Percentiles rank a stretch among this genome's conserved stretches.
phyloP scores from a whole-genome alignment of 352 stramenopile species.

The Globisporangium cederbergense region DNA sequence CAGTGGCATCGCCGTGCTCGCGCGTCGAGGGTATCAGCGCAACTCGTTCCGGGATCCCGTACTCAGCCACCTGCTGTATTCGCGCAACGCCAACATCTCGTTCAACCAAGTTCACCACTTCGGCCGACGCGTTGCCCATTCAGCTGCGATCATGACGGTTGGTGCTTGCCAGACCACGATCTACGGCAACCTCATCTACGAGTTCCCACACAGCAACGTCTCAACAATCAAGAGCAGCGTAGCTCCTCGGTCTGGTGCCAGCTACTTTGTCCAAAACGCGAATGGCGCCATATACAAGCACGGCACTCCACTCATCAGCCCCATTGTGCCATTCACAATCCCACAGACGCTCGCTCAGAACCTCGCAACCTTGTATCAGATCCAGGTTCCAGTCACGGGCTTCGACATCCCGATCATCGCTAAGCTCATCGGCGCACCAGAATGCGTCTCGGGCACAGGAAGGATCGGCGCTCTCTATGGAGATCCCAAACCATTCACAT shows the following conservation, averaged over 20 bases:
- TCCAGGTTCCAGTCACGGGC: slow-evolving; percentile 34
- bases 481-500: slow-evolving; percentile 41
- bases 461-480: slow-evolving; percentile 50
- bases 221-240: not conserved
- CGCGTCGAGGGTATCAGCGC: slow-evolving; percentile 23
- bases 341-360: slow-evolving; percentile 25
- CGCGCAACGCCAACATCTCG: slow-evolving; percentile 46
- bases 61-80: slow-evolving; percentile 36
- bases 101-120: slow-evolving; percentile 77
- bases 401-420: slow-evolving; percentile 61
- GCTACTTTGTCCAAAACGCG: slow-evolving; percentile 46
- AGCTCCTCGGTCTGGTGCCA: slow-evolving; percentile 2
- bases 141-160: slow-evolving; percentile 50
- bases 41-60: slow-evolving; percentile 41
- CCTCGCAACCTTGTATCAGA: slow-evolving; percentile 35
- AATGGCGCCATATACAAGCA: slow-evolving; percentile 30
- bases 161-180: slow-evolving; percentile 47
- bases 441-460: slow-evolving; percentile 52
- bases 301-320: slow-evolving; percentile 28
- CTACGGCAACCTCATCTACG: slow-evolving; percentile 56
- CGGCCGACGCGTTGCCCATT: slow-evolving; percentile 46
- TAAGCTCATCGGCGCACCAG: slow-evolving; percentile 62
- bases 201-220: slow-evolving; percentile 22
- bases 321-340: slow-evolving; percentile 21
- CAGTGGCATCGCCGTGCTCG: slow-evolving; percentile 46